phyloP scores from a whole-genome alignment of 306 rosid genomes.

The Cyamopsis tetragonoloba region DNA sequence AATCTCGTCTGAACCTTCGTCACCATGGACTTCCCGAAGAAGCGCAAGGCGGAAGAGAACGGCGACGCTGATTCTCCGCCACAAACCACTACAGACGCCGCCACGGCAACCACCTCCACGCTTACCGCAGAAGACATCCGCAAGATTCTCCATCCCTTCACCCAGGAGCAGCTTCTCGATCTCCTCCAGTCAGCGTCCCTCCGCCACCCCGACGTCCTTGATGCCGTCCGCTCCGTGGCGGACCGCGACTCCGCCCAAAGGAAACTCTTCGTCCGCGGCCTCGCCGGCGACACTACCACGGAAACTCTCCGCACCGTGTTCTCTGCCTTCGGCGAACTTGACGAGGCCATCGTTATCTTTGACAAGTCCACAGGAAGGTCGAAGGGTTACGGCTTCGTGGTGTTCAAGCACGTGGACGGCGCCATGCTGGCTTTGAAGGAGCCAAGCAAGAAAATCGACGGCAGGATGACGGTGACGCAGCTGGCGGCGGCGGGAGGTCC shows the following conservation, averaged over 20 bases:
- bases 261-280: constrained; percentile 87
- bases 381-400: constrained; percentile 87
- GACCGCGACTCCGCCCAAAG: constrained; percentile 71
- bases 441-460: constrained; percentile 88
- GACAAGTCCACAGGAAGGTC: constrained; percentile 73
- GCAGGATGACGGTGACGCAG: constrained; percentile 86
- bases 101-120: neutral
- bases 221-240: constrained; percentile 59
- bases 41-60: constrained; percentile 78
- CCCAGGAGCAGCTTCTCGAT: constrained; percentile 64
- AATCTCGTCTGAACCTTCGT: neutral
- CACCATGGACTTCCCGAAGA: constrained; percentile 65
- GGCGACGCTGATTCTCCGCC: constrained; percentile 40
- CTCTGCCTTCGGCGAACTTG: constrained; percentile 72
- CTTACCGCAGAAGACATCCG: constrained; percentile 67
- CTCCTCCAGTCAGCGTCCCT: constrained; percentile 64
- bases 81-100: neutral
- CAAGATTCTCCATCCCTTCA: constrained; percentile 64
- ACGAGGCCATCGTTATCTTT: constrained; percentile 78
- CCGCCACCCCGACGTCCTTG: constrained; percentile 67
- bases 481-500: constrained; percentile 68
- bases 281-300: constrained; percentile 77
- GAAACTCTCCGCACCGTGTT: constrained; percentile 76
- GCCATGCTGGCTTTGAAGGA: constrained; percentile 76
- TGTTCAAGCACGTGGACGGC: constrained; percentile 76